Percentiles rank a stretch among this genome's conserved stretches.
Conservation (phyloP, 2,329 filamentous ascomycete species). For the Fusarium protoensiforme region DNA sequence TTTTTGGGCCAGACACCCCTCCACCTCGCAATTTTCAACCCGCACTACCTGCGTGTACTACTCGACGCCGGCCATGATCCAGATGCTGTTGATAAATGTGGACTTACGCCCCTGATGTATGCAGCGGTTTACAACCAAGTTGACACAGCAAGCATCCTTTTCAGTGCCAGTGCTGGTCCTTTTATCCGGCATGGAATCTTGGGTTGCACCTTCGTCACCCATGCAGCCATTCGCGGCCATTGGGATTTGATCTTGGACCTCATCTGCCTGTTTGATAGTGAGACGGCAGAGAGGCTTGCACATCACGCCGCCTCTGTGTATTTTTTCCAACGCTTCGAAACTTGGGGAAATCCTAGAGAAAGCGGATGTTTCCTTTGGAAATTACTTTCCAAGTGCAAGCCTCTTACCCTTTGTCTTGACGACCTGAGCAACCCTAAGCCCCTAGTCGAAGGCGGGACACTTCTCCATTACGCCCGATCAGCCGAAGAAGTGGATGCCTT, state of each 20-base stretch:
- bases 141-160: not conserved
- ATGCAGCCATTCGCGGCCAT: not conserved
- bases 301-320: too few species aligned
- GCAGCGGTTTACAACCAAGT: not conserved
- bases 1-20: not conserved
- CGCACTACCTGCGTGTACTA: not conserved
- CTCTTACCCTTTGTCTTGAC: not conserved
- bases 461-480: not conserved
- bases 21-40: not conserved
- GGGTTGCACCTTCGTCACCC: not conserved
- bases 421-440: too few species aligned
- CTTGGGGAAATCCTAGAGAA: too few species aligned
- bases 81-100: not conserved
- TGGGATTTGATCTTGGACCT: not conserved
- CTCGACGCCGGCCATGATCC: not conserved
- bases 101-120: conserved; percentile 5
- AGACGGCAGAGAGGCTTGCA: not conserved
- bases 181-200: accelerated
- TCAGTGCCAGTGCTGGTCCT: not conserved
- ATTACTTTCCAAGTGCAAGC: not conserved
- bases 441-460: not conserved
- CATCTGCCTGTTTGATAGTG: not conserved
- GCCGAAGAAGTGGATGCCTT: not conserved
- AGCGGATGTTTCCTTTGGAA: accelerated
- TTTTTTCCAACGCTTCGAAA: too few species aligned